A percentile compares a stretch with the other conserved stretches of the same genome.
Conservation (phyloP, 2,329 filamentous ascomycete species). For the Claviceps arundinis region DNA sequence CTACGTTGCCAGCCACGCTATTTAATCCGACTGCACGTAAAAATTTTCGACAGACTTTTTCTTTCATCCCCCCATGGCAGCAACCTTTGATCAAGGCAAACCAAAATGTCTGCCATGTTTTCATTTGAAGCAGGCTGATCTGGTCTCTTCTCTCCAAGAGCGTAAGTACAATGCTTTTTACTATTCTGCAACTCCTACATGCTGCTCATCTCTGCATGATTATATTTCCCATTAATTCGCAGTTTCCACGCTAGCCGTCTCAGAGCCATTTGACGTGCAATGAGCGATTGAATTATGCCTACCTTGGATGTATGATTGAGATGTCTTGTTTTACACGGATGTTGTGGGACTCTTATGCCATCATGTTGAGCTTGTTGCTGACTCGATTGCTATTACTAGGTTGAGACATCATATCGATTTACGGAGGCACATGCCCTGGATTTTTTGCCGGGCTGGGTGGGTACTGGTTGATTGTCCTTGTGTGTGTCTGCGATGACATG, state of each 20-base stretch:
- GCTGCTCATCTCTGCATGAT: neutral
- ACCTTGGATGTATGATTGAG: conserved; percentile 5
- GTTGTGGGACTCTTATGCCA: neutral
- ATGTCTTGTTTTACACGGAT: neutral
- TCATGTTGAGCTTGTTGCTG: neutral
- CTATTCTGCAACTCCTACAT: neutral
- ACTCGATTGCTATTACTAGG: neutral
- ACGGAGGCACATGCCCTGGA: too few relatives aligned
- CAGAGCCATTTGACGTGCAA: conserved; percentile 4
- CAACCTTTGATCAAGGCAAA: neutral
- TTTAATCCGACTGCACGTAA: neutral
- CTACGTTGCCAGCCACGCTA: neutral
- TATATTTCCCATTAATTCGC: conserved; percentile 5
- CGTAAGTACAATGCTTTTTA: neutral
- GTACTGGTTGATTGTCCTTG: too few relatives aligned
- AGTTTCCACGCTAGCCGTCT: conserved; percentile 6
- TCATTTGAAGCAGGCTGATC: neutral
- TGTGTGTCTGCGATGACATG: too few relatives aligned
- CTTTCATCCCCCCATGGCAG: neutral
- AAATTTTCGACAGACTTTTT: neutral
- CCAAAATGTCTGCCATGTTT: neutral
- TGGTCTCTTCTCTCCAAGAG: neutral
- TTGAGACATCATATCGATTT: neutral
- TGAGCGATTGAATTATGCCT: conserved; percentile 5
- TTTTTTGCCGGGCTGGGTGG: too few relatives aligned